phyloP scores from a whole-genome alignment of 345 rosid species.

The Cardamine chenopodiifolia region DNA sequence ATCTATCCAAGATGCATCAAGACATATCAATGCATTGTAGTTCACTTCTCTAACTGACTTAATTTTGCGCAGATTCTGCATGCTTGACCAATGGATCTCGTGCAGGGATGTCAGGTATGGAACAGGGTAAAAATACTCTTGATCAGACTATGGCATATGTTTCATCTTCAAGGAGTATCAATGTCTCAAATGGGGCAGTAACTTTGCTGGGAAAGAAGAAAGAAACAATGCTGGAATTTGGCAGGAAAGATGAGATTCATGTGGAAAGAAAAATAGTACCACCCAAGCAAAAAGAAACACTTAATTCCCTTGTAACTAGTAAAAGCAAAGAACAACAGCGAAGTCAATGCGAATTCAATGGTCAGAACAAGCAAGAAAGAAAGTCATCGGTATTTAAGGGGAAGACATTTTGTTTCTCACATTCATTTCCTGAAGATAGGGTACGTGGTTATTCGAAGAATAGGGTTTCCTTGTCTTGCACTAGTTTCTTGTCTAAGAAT shows the following conservation, averaged over 20 bases:
- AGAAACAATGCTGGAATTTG: constrained; percentile 40
- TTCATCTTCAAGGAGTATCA: constrained; percentile 40
- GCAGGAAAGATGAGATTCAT: constrained; percentile 39
- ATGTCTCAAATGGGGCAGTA: constrained; percentile 41
- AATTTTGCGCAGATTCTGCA: constrained; percentile 51
- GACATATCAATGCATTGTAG: constrained; percentile 10
- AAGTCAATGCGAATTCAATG: constrained; percentile 43
- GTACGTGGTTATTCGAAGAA: constrained; percentile 51
- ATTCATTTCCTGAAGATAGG: constrained; percentile 78
- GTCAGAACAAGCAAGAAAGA: constrained; percentile 44
- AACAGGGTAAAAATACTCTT: constrained; percentile 46
- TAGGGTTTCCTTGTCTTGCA: constrained; percentile 29
- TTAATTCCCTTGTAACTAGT: constrained; percentile 40
- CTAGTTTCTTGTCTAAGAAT: constrained; percentile 30
- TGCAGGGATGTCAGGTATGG: constrained; percentile 40
- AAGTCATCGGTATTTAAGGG: constrained; percentile 63
- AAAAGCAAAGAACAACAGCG: constrained; percentile 44
- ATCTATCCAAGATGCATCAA: constrained; percentile 24
- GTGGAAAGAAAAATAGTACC: constrained; percentile 41
- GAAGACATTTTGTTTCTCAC: constrained; percentile 75
- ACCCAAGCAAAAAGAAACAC: constrained; percentile 45
- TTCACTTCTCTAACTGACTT: constrained; percentile 32
- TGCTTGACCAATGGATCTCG: constrained; percentile 53
- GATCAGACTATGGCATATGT: constrained; percentile 40
- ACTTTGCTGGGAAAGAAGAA: constrained; percentile 45